Base-by-base conservation (phyloP, 345 rosid species). In the Salix suchowensis region DNA sequence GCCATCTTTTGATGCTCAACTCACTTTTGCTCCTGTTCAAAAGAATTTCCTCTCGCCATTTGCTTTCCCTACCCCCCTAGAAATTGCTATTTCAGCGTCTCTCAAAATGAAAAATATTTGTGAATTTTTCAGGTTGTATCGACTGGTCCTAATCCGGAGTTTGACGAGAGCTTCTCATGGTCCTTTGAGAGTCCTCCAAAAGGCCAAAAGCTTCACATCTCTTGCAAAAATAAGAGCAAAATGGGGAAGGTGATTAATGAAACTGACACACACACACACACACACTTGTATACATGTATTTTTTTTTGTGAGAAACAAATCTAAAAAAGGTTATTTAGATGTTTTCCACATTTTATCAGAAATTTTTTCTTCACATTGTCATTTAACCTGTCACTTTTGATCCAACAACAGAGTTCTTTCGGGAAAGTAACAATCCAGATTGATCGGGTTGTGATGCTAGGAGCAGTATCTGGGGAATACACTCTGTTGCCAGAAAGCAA, bases 141-240 rank as follows among this genome's bases (percentile, higher is more conserved):
- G 30, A 94, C 97, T 5, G 99, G 98, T 67, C 97, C 97, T 28
- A 94, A 92, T 84, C 99, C 99, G 2, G 99, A 96, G 62, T 96
- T 98, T 97, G 96, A 94, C 1, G 99, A 94, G 88, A 91, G 93
- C 82, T 96, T 96, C 85, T 76, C 94, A n/a, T 96, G 99, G 99
- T 83, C 97, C 71, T 96, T 94, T 80, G 97, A 96, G 80, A 94
- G 96, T 82, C 98, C 99, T 80, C 99, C 98, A 12, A 96, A 96
- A 84, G 98, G 99, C 79, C 98, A 94, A 77, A 96, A 96, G 81
- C 98, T 92, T 78, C 97, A 91, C 46, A 96, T 96, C 24, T 91
- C 98, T 37, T 96, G 99, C 93, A 96, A 94, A 85, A 96, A 92
- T 73, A 96, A 92, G 88, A 96, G 98, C 88, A 96, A 94, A 87